Evolutionary conservation across 306 rosid species (phyloP), one percentile per base, ranked within the genome.

Genomic region (Ochetophila trinervis): DNA sequence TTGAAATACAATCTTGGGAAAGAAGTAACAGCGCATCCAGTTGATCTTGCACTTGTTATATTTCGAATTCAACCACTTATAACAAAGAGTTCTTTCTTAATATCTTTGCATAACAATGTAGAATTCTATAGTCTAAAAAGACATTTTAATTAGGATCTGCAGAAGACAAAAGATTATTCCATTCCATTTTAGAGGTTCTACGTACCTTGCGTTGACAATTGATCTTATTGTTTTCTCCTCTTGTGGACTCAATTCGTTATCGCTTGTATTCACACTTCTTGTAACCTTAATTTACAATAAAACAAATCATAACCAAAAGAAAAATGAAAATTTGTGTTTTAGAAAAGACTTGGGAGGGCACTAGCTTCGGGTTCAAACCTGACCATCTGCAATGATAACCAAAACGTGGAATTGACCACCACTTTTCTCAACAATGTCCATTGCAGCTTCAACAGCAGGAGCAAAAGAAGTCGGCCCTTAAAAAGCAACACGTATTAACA

Each of bases 391-490:
- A 77, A 92, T 50, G 54, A 92, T 83, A 65, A 92, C 87, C 76
- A 92, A 75, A 14, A 87, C 95, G 78, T 92, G 98, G 82, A 80
- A 92, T 76, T 89, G 96, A 61, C 98, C 98, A 16, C 67, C 76
- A 63, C 69, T 75, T 72, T 87, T 92, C 80, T 92, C 98, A 63
- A 92, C 98, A 59, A 89, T 82, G 82, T 92, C 93, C 65, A 87
- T 78, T 21, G 98, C 95, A 60, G 88, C 95, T 51, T 92, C 95
- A 57, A 92, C 68, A 34, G 87, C 93, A 0, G 98, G 93, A 57
- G 80, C 95, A 62, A 84, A 89, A 57, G 96, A 92, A 65, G 98
- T 92, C 67, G 98, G 98, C 60, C 98, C 98, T 91, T 68, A 36
- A 81, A 56, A 57, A 62, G n/a, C 18, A 69, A 76, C 56, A 80